These are phyloP conservation scores for Exophiala oligosperma DNA, from an alignment of 2,329 filamentous ascomycete genomes.

Conservation along the genomic window DNA sequence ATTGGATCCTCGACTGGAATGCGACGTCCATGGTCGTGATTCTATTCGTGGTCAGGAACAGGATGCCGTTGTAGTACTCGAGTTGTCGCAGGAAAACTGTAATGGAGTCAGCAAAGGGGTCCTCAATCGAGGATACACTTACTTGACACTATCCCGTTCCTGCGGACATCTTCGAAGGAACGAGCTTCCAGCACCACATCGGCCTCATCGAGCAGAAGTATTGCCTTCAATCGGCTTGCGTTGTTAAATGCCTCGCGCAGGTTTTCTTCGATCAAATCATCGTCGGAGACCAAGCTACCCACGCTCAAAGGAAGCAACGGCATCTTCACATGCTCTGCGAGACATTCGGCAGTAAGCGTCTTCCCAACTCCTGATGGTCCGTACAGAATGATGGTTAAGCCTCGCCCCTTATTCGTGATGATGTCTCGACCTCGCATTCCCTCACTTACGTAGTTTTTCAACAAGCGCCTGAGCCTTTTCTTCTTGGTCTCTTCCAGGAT, in stretches of 20 bases:
- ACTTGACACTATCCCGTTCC: conserved; percentile 17
- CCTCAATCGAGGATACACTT: too few species aligned
- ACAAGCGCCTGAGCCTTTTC: conserved; percentile 5
- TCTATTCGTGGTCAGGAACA: conserved; percentile 37
- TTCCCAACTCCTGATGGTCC: conserved; percentile 34
- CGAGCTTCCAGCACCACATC: conserved; percentile 12
- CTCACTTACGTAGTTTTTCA: conserved; percentile 2
- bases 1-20: conserved; percentile 40
- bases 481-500: conserved; percentile 14
- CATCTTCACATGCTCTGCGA: conserved; percentile 30
- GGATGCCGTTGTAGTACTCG: conserved; percentile 32
- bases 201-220: conserved; percentile 19
- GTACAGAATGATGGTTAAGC: conserved; percentile 49
- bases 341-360: conserved; percentile 36
- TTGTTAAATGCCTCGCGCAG: conserved; percentile 5
- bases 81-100: conserved; percentile 27
- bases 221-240: conserved; percentile 13
- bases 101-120: background rate
- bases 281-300: conserved; percentile 34
- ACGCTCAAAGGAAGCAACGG: conserved; percentile 32
- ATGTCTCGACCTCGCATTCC: conserved; percentile 42
- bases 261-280: background rate
- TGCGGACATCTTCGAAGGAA: conserved; percentile 8
- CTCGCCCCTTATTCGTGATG: conserved; percentile 52
- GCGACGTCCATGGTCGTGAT: conserved; percentile 36